Conservation (phyloP, 352 stramenopile species). For the Globisporangium sylvaticum region DNA sequence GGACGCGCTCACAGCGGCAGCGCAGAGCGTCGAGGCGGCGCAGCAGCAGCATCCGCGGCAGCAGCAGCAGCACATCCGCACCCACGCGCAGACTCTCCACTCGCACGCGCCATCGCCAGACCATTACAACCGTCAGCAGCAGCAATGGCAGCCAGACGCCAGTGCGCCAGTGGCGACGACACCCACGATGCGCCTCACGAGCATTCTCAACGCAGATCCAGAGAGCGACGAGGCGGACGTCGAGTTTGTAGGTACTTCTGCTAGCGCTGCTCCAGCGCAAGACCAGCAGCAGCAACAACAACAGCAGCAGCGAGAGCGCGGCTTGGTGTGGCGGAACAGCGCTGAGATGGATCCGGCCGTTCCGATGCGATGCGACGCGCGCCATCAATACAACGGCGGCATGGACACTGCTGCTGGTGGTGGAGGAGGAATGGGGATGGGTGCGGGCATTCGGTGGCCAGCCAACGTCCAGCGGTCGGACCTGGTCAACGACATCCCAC, state of each 20-base stretch:
- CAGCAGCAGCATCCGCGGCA: background rate
- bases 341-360: background rate
- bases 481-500: background rate
- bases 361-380: background rate
- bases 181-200: background rate
- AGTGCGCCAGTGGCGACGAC: background rate
- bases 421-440: background rate
- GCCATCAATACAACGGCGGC: background rate
- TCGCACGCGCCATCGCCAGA: background rate
- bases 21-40: background rate
- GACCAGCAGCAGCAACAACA: too few relatives aligned
- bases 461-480: background rate
- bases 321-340: background rate
- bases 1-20: constrained; percentile 5
- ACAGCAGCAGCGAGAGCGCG: background rate
- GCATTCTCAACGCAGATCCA: constrained; percentile 3
- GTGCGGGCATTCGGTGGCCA: background rate
- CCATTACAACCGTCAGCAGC: background rate
- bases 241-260: background rate
- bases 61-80: background rate
- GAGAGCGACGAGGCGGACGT: constrained; percentile 1
- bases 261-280: background rate
- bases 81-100: background rate
- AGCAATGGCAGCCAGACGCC: background rate
- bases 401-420: background rate